Conservation (phyloP, 129 eudicot species). For the Lonicera japonica region DNA sequence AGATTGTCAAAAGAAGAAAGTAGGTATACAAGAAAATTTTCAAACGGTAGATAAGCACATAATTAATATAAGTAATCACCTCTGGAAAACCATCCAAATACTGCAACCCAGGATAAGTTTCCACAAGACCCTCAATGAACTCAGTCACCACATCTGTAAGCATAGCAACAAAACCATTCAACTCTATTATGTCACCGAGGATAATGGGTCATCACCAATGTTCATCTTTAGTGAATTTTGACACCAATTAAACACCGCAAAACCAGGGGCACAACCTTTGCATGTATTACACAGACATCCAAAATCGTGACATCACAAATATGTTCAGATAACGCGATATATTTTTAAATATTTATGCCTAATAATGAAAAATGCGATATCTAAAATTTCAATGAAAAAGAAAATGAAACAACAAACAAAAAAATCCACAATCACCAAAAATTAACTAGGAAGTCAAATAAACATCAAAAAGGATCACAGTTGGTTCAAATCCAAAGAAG, state of each 20-base stretch:
- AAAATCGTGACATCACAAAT: too few species aligned
- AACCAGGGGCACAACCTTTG: background rate
- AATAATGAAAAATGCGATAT: too few species aligned
- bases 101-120: slow-evolving; percentile 97
- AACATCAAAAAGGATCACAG: too few species aligned
- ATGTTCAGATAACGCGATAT: too few species aligned
- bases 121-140: slow-evolving; percentile 94
- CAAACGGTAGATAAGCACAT: background rate
- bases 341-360: too few species aligned
- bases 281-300: background rate
- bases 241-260: background rate
- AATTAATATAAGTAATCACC: slow-evolving; percentile 26
- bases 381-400: too few species aligned
- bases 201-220: background rate
- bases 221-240: background rate
- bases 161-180: slow-evolving; percentile 16
- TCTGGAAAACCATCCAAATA: slow-evolving; percentile 96
- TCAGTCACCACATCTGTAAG: slow-evolving; percentile 91
- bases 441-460: too few species aligned
- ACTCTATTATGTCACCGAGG: background rate
- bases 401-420: too few species aligned
- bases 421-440: too few species aligned
- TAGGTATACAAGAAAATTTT: background rate
- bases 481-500: too few species aligned
- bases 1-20: slow-evolving; percentile 1